These are phyloP conservation scores for Diplocarpon rosae DNA, from an alignment of 2,329 filamentous ascomycete species.

Conservation along the genomic window DNA sequence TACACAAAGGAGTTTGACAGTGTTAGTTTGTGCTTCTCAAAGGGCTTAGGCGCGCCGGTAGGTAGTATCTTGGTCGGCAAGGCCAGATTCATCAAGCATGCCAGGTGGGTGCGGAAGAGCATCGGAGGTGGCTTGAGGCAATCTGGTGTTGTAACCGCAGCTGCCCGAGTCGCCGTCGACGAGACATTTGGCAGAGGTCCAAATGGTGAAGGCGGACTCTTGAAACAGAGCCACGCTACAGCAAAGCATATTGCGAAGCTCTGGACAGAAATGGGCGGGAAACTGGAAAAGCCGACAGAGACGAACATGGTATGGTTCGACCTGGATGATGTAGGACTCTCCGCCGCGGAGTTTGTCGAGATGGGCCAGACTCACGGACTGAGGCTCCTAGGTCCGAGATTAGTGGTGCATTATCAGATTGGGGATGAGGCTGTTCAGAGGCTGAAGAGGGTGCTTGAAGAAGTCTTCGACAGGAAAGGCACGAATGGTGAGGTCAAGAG, in stretches of 20 bases:
- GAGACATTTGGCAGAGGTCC: slow-evolving; percentile 59
- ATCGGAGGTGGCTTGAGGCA: slow-evolving; percentile 73
- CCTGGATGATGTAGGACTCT: slow-evolving; percentile 43
- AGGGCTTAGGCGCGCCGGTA: slow-evolving; percentile 72
- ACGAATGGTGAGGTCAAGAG: slow-evolving; percentile 5
- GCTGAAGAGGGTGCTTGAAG: slow-evolving; percentile 36
- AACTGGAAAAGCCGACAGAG: slow-evolving; percentile 48
- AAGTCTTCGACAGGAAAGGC: slow-evolving; percentile 15
- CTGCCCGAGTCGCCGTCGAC: slow-evolving; percentile 66
- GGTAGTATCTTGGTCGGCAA: slow-evolving; percentile 61
- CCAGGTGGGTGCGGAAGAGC: slow-evolving; percentile 67
- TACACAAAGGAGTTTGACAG: slow-evolving; percentile 62
- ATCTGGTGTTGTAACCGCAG: slow-evolving; percentile 63
- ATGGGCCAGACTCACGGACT: slow-evolving; percentile 47
- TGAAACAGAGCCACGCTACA: slow-evolving; percentile 48
- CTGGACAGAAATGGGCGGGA: slow-evolving; percentile 52
- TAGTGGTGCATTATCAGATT: slow-evolving; percentile 63
- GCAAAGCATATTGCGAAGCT: slow-evolving; percentile 50
- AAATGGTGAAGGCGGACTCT: slow-evolving; percentile 47
- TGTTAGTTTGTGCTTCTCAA: slow-evolving; percentile 68
- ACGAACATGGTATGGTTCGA: slow-evolving; percentile 71
- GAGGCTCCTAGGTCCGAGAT: slow-evolving; percentile 41
- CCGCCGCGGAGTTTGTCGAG: slow-evolving; percentile 40
- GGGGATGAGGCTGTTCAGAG: slow-evolving; percentile 45
- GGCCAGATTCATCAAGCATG: slow-evolving; percentile 46